These are phyloP conservation scores for Cercospora sp. DNA, from an alignment of 2,329 filamentous ascomycete genomes.

Conservation along the genomic window DNA sequence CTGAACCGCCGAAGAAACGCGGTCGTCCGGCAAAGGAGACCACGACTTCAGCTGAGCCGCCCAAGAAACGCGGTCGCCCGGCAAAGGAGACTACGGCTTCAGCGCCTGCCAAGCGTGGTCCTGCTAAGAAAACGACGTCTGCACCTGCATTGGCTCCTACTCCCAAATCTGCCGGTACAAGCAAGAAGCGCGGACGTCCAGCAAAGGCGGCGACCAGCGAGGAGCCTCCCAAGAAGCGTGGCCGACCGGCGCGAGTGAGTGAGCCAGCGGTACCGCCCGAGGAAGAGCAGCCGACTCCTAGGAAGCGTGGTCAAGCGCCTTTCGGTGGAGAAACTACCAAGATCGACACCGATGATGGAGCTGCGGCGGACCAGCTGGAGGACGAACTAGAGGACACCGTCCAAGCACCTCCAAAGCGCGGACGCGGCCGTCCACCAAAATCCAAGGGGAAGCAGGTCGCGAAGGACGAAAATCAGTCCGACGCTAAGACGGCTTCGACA, in stretches of 20 bases:
- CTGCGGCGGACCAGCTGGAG: constrained; percentile 35
- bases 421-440: constrained; percentile 17
- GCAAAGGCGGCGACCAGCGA: constrained; percentile 12
- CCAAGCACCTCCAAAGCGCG: constrained; percentile 21
- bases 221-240: constrained; percentile 32
- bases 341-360: constrained; percentile 31
- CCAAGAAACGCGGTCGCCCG: constrained; percentile 37
- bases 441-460: constrained; percentile 24
- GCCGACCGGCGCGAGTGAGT: constrained; percentile 25
- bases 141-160: constrained; percentile 6
- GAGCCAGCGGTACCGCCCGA: constrained; percentile 9
- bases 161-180: constrained; percentile 15
- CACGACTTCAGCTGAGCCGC: constrained; percentile 12
- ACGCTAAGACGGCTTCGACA: constrained; percentile 7
- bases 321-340: constrained; percentile 36
- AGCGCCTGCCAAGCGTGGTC: constrained; percentile 3
- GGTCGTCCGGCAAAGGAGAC: constrained; percentile 28
- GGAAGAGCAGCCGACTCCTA: constrained; percentile 25
- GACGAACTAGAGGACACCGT: constrained; percentile 31
- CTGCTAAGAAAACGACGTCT: not conserved
- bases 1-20: constrained; percentile 34
- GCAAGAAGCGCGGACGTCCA: constrained; percentile 28
- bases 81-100: constrained; percentile 12
- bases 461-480: constrained; percentile 9
- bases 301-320: constrained; percentile 34